Evolutionary conservation across 1,284 basidiomycete genomes (phyloP), one percentile per base, ranked within the genome.

Genomic region (Cryptococcus depauperatus): DNA sequence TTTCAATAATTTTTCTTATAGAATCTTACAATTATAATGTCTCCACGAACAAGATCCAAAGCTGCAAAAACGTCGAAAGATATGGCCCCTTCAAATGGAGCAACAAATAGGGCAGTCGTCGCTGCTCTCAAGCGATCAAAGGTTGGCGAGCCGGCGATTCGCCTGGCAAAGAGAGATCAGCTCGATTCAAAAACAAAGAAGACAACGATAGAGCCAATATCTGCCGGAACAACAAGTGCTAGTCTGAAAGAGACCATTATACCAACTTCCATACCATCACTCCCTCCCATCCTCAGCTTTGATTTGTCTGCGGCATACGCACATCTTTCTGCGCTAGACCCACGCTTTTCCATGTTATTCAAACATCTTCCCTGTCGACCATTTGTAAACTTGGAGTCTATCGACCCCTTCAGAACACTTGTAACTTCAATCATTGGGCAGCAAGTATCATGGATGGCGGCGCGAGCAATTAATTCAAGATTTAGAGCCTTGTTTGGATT

Each of bases 401-500:
- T 66, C 16, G 66, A 69, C 41, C 63, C 62, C 9, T 62, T 59
- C 54, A 79, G 79, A 37, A 79, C 82, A 1, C 73, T 88, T 16
- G 76, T 78, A 27, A 79, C 77, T 2, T 82, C 79, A 27, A 85
- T 88, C 48, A 69, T 87, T 70, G 85, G 82, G 0, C 88, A 91
- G 68, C 89, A 96, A 68, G 90, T 96, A 33, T 88, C 85, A 0
- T 92, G 86, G 86, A 70, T 84, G 26, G 90, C 90, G 3, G 91
- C 91, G 0, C 76, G 84, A 30, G 82, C 85, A 4, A 89, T 95
- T 43, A 80, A 77, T n/a, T 83, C 88, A 67, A 82, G 78, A 47
- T 95, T 96, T 64, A 75, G 80, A 34, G 76, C 83, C 32, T 69
- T 87, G 14, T 91, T 80, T 63, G 79, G 85, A 53, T 79, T 79